Conservation (phyloP, 2,329 filamentous ascomycete genomes). For the Ophiobolus disseminans region DNA sequence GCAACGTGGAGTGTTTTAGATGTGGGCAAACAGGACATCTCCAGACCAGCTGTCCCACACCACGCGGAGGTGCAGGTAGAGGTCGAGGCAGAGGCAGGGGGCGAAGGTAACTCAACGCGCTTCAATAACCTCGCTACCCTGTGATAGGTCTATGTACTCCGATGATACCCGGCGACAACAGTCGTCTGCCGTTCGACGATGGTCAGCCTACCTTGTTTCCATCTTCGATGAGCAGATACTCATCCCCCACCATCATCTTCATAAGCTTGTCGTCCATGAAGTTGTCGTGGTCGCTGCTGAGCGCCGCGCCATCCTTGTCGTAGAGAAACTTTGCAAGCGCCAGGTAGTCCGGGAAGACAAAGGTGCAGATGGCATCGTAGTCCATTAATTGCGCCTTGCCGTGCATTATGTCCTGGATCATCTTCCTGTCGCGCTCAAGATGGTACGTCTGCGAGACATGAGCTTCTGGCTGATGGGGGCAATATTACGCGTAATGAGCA, state of each 20-base stretch:
- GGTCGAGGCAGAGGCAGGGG: constrained; percentile 27
- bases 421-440: constrained; percentile 51
- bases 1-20: constrained; percentile 62
- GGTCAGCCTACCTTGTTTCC: constrained; percentile 38
- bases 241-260: constrained; percentile 57
- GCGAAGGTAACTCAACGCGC: constrained; percentile 23
- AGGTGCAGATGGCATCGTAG: constrained; percentile 58
- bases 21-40: constrained; percentile 70
- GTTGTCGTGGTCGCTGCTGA: constrained; percentile 46
- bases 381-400: constrained; percentile 53
- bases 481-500: neutral
- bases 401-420: constrained; percentile 55
- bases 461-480: constrained; percentile 3
- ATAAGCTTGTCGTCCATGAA: constrained; percentile 51
- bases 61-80: constrained; percentile 35
- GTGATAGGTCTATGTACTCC: neutral
- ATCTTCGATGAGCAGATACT: constrained; percentile 51
- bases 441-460: constrained; percentile 52
- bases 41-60: constrained; percentile 61
- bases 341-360: constrained; percentile 56
- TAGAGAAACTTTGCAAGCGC: constrained; percentile 56
- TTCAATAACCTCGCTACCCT: neutral
- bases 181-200: neutral
- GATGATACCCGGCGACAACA: constrained; percentile 12
- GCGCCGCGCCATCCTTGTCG: constrained; percentile 53